Conservation (phyloP, 2,329 filamentous ascomycete species). For the Hymenoscyphus infarciens region DNA sequence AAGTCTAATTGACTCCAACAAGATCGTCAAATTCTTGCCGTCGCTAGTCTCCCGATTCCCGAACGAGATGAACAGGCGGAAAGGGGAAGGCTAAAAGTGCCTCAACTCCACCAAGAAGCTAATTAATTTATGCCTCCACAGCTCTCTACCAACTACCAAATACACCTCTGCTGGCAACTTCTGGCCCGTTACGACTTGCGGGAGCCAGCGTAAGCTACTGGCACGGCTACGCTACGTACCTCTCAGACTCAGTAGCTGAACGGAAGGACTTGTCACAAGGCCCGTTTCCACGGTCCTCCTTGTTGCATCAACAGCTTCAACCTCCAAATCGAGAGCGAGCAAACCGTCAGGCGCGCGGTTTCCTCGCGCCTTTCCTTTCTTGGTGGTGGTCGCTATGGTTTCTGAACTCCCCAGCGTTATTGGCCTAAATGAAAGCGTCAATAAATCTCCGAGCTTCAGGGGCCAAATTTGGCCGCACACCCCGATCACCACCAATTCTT, state of each 20-base stretch:
- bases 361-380: not conserved
- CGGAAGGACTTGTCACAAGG: not conserved
- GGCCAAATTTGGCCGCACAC: not conserved
- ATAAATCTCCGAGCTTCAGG: slow-evolving; percentile 7
- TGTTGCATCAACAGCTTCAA: not conserved
- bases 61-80: not conserved
- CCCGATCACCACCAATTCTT: not conserved
- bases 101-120: not conserved
- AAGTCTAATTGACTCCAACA: not conserved
- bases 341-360: not conserved
- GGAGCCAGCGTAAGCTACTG: not conserved
- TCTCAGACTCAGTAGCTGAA: not conserved
- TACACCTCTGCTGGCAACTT: not conserved
- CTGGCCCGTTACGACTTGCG: not conserved
- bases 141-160: not conserved
- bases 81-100: not conserved
- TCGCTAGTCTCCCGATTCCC: not conserved
- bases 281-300: not conserved
- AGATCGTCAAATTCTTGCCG: not conserved
- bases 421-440: not conserved
- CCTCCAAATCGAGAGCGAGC: not conserved
- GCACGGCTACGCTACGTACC: not conserved
- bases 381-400: not conserved
- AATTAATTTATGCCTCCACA: not conserved
- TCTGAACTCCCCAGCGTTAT: slow-evolving; percentile 2